These are phyloP conservation scores for Mortierella sp. DNA, from an alignment of 371 early-diverging fungal genomes.

Conservation along the genomic window DNA sequence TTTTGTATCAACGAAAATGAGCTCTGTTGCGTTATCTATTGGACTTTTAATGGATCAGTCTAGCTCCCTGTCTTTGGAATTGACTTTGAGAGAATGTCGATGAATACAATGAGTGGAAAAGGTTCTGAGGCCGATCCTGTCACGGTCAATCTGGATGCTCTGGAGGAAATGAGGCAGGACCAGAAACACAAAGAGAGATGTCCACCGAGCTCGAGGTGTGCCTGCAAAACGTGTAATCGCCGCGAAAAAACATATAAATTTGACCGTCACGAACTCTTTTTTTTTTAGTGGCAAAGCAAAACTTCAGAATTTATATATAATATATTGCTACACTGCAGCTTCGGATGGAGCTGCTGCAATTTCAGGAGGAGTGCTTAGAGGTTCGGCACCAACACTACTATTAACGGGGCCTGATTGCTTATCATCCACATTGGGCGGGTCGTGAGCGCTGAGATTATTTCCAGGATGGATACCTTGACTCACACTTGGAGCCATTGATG, in stretches of 20 bases:
- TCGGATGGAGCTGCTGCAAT: no score
- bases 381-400: no score
- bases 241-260: not conserved
- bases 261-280: not conserved
- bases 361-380: no score
- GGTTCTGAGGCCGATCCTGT: not conserved
- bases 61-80: not conserved
- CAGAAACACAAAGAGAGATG: not conserved
- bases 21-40: not conserved
- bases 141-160: constrained; percentile 7
- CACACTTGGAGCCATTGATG: no score
- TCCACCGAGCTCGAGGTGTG: not conserved
- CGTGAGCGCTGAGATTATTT: no score
- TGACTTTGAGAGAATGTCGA: not conserved
- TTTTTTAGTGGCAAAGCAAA: no score
- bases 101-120: constrained; percentile 1
- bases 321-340: no score
- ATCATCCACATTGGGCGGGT: no score
- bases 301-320: no score
- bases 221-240: not conserved
- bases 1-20: constrained; percentile 23
- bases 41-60: not conserved
- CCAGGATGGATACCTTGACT: no score
- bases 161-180: constrained; percentile 14
- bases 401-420: no score